These are phyloP conservation scores for Osmozyma mogii DNA, from an alignment of 805 yeast genomes.

Conservation along the genomic window DNA sequence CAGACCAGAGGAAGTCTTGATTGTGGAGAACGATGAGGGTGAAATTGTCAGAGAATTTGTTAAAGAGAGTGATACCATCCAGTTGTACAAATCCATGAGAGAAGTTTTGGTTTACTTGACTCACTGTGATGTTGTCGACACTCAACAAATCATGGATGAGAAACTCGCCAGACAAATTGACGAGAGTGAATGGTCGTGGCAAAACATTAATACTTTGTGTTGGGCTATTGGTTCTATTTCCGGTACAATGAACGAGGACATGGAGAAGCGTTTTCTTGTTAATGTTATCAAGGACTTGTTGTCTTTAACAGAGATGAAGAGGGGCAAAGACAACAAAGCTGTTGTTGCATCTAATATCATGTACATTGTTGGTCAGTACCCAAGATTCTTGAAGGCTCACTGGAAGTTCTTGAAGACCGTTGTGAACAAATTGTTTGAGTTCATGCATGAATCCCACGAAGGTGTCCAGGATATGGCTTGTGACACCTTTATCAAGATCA, in stretches of 20 bases:
- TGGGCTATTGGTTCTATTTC: slow-evolving; percentile 99
- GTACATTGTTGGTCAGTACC: slow-evolving; percentile 99
- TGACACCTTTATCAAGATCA: slow-evolving; percentile 95
- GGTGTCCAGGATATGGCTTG: slow-evolving; percentile 99
- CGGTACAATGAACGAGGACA: slow-evolving; percentile 97
- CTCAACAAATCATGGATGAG: slow-evolving; percentile 87
- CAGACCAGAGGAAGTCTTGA: slow-evolving; percentile 93
- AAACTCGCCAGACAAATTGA: slow-evolving; percentile 90
- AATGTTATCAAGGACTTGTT: slow-evolving; percentile 87
- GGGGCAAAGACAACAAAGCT: slow-evolving; percentile 97
- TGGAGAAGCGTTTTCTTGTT: slow-evolving; percentile 91
- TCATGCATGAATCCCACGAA: slow-evolving; percentile 99
- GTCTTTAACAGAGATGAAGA: slow-evolving; percentile 88
- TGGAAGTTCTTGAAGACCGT: slow-evolving; percentile 97
- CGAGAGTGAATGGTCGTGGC: slow-evolving; percentile 99
- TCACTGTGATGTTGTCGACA: slow-evolving; percentile 89
- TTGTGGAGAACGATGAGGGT: slow-evolving; percentile 98
- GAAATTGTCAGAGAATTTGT: slow-evolving; percentile 97
- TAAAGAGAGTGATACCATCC: slow-evolving; percentile 94
- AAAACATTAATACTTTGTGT: slow-evolving; percentile 90
- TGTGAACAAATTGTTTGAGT: slow-evolving; percentile 89
- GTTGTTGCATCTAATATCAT: slow-evolving; percentile 99
- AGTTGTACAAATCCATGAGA: slow-evolving; percentile 89
- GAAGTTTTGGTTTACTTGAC: slow-evolving; percentile 93
- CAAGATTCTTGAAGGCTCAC: slow-evolving; percentile 93